phyloP scores from a whole-genome alignment of 129 eudicot genomes.

The Oenanthe sinensis region DNA sequence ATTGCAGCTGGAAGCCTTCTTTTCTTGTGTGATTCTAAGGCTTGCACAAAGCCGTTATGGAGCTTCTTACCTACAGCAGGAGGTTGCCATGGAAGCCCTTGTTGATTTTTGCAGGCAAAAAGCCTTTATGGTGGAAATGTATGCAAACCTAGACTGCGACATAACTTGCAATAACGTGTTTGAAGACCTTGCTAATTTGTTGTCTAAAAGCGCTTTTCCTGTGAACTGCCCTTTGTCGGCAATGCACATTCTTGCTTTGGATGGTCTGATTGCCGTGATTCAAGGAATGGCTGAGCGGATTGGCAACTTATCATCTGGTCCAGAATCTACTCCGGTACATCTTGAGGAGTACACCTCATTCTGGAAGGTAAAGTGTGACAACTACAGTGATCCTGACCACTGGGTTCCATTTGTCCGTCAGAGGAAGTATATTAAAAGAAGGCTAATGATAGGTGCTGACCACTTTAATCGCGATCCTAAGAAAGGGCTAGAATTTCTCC shows the following conservation, averaged over 20 bases:
- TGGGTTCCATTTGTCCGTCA: conserved; percentile 86
- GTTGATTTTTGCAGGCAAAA: conserved; percentile 89
- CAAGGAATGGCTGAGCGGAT: conserved; percentile 94
- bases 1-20: conserved; percentile 80
- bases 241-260: conserved; percentile 83
- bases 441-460: conserved; percentile 92
- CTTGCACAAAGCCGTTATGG: conserved; percentile 75
- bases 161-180: conserved; percentile 79
- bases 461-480: conserved; percentile 84
- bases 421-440: conserved; percentile 71
- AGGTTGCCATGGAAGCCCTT: conserved; percentile 92
- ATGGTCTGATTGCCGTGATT: conserved; percentile 85
- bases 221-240: conserved; percentile 78
- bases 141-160: conserved; percentile 85
- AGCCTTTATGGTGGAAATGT: conserved; percentile 88
- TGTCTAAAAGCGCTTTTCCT: conserved; percentile 85
- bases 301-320: conserved; percentile 45
- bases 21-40: conserved; percentile 71
- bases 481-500: conserved; percentile 84
- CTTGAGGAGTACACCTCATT: conserved; percentile 77
- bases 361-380: conserved; percentile 87
- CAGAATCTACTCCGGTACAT: conserved; percentile 48
- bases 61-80: conserved; percentile 85
- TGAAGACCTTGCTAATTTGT: conserved; percentile 80
- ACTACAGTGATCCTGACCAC: conserved; percentile 53